These are phyloP conservation scores for Fusarium sp. DNA, from an alignment of 2,329 filamentous ascomycete species.

Conservation along the genomic window DNA sequence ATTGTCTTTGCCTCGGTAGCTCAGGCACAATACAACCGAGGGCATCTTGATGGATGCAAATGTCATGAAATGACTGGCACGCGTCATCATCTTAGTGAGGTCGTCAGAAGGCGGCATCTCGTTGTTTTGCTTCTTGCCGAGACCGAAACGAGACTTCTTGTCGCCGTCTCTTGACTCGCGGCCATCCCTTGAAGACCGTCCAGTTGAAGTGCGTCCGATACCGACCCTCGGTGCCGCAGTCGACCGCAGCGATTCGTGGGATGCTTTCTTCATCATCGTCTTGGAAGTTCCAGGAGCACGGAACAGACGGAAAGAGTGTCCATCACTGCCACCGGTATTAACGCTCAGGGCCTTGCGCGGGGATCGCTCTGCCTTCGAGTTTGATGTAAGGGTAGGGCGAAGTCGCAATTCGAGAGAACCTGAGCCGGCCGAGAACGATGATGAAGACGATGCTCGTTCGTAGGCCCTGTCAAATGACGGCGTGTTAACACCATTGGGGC, in stretches of 20 bases:
- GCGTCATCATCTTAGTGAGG: slow-evolving; percentile 93
- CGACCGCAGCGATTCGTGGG: slow-evolving; percentile 65
- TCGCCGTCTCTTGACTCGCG: slow-evolving; percentile 52
- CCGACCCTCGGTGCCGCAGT: slow-evolving; percentile 53
- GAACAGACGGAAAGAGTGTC: slow-evolving; percentile 64
- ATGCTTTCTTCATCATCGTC: slow-evolving; percentile 62
- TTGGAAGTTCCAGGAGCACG: slow-evolving; percentile 56
- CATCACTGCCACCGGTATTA: slow-evolving; percentile 57
- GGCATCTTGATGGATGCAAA: slow-evolving; percentile 95
- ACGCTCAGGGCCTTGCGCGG: slow-evolving; percentile 61
- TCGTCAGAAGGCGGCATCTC: slow-evolving; percentile 82
- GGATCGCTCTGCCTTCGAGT: slow-evolving; percentile 50
- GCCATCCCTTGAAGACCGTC: slow-evolving; percentile 54
- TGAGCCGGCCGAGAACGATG: slow-evolving; percentile 68
- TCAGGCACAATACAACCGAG: slow-evolving; percentile 93
- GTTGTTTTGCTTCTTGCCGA: slow-evolving; percentile 60
- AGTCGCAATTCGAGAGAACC: slow-evolving; percentile 85
- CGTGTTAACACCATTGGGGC: slow-evolving; percentile 50
- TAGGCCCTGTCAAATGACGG: slow-evolving; percentile 56
- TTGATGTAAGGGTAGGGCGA: slow-evolving; percentile 80
- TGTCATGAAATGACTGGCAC: slow-evolving; percentile 97
- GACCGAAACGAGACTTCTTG: slow-evolving; percentile 67
- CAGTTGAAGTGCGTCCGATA: slow-evolving; percentile 59
- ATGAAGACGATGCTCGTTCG: slow-evolving; percentile 56
- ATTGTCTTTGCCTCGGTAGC: slow-evolving; percentile 95